These are phyloP conservation scores for Fusarium dimerum DNA, from an alignment of 2,329 filamentous ascomycete genomes.

Conservation along the genomic window DNA sequence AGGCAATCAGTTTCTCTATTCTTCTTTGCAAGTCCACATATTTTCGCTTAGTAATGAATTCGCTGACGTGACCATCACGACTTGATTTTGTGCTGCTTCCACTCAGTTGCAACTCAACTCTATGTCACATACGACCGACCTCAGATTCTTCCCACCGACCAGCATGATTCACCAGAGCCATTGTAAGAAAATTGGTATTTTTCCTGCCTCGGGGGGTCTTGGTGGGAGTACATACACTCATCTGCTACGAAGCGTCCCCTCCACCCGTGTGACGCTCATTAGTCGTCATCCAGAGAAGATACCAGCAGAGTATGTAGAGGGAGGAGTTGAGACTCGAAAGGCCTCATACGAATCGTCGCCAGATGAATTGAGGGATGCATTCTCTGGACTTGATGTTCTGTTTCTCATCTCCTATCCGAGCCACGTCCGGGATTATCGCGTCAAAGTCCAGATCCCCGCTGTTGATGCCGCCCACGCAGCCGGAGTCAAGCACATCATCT, in stretches of 20 bases:
- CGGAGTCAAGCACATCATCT: conserved; percentile 16
- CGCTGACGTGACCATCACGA: no score
- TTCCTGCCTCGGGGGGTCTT: conserved; percentile 21
- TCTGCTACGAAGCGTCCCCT: conserved; percentile 4
- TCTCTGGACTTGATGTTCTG: neutral
- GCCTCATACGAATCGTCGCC: conserved; percentile 17
- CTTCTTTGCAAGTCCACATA: no score
- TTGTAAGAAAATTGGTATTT: conserved; percentile 12
- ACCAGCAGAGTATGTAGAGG: neutral
- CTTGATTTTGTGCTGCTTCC: no score
- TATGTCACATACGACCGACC: neutral
- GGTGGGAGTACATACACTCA: conserved; percentile 20
- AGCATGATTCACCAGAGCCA: neutral
- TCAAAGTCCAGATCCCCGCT: conserved; percentile 4
- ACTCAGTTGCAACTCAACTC: no score
- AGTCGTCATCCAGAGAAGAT: conserved; percentile 14
- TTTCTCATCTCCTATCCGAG: conserved; percentile 23
- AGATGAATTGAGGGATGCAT: conserved; percentile 1
- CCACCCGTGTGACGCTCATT: conserved; percentile 14
- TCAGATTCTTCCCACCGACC: neutral
- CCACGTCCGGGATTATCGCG: conserved; percentile 17
- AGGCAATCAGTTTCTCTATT: no score
- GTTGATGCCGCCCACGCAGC: conserved; percentile 12
- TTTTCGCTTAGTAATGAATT: no score
- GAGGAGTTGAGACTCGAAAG: conserved; percentile 2